phyloP scores from a whole-genome alignment of 345 rosid species.

The Microcos paniculata region DNA sequence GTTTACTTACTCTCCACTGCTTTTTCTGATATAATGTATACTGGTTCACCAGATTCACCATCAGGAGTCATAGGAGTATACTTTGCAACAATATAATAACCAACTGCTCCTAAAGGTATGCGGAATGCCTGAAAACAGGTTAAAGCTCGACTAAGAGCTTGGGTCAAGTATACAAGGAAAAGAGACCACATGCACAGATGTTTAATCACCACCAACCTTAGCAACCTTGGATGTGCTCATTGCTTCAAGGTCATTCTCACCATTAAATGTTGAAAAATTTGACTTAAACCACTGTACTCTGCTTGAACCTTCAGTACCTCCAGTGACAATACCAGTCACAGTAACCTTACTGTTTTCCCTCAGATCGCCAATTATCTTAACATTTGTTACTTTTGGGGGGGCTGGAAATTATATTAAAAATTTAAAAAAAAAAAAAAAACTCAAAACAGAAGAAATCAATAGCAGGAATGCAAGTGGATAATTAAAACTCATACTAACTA shows the following conservation, averaged over 20 bases:
- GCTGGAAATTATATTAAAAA: constrained; percentile 45
- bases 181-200: constrained; percentile 2
- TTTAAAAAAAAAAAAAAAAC: constrained; percentile 10
- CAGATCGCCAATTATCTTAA: constrained; percentile 83
- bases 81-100: constrained; percentile 70
- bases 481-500: background rate
- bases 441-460: constrained; percentile 6
- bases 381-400: constrained; percentile 86
- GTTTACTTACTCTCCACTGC: constrained; percentile 72
- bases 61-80: constrained; percentile 85
- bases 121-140: constrained; percentile 70
- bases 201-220: constrained; percentile 48
- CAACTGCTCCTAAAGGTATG: constrained; percentile 94
- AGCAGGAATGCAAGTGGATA: background rate
- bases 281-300: constrained; percentile 96
- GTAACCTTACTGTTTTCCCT: constrained; percentile 87
- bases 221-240: constrained; percentile 84
- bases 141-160: constrained; percentile 29
- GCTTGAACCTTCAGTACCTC: constrained; percentile 94
- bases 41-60: constrained; percentile 91
- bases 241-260: constrained; percentile 71
- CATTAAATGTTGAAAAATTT: constrained; percentile 48
- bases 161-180: background rate
- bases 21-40: constrained; percentile 66
- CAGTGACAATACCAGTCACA: constrained; percentile 73